phyloP scores from a whole-genome alignment of 2,329 filamentous ascomycete genomes.

The Colletotrichum horii region DNA sequence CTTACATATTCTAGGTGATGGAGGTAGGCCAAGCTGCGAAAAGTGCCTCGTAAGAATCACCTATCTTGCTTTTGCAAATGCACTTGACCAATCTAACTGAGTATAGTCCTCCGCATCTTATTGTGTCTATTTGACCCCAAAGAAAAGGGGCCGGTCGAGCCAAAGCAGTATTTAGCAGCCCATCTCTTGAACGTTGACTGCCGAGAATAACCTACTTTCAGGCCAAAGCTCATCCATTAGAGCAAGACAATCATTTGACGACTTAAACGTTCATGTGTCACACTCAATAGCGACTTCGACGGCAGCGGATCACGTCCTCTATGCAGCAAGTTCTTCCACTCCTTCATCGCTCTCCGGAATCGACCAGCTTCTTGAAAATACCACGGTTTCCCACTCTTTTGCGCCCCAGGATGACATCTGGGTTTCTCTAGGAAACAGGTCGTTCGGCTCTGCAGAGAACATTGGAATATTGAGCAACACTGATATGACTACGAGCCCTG shows the following conservation, averaged over 20 bases:
- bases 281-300: background rate
- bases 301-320: background rate
- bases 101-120: background rate
- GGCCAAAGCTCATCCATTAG: background rate
- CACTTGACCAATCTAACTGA: background rate
- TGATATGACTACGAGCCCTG: background rate
- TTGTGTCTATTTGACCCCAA: background rate
- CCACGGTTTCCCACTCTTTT: background rate
- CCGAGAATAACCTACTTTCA: background rate
- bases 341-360: background rate
- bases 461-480: background rate
- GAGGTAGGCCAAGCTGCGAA: conserved; percentile 1
- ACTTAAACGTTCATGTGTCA: background rate
- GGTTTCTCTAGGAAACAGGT: background rate
- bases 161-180: background rate
- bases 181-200: background rate
- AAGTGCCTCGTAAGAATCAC: background rate
- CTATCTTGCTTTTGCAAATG: too few species aligned
- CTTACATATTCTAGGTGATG: background rate
- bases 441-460: background rate
- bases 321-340: background rate
- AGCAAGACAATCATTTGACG: background rate
- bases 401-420: background rate
- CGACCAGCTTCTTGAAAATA: background rate
- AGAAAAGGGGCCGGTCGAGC: background rate